Evolutionary conservation across 495 filamentous ascomycete genomes (phyloP).

Genomic region (Evansstolkia leycettana): DNA sequence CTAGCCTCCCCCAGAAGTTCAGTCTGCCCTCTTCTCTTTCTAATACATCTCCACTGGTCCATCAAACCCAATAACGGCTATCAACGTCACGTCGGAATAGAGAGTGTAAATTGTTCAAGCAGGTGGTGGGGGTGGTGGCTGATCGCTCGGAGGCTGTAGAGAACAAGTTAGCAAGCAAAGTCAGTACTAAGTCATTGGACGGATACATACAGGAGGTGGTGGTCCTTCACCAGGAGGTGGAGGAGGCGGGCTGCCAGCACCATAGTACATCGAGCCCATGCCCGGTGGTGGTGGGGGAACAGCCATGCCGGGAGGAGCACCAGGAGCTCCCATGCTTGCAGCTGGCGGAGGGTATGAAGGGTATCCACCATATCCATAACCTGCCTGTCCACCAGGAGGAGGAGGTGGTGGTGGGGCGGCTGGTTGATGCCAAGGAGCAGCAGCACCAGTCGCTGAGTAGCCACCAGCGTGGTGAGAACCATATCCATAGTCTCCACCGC

Average conservation of each 20-base stretch:
- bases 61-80: too few species aligned
- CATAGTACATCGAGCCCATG: constrained; percentile 54
- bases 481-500: constrained; percentile 31
- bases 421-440: constrained; percentile 62
- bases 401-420: constrained; percentile 37
- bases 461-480: constrained; percentile 15
- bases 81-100: too few species aligned
- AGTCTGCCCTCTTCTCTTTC: too few species aligned
- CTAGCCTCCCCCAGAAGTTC: too few species aligned
- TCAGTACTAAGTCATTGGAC: neutral
- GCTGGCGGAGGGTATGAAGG: constrained; percentile 40
- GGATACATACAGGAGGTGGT: constrained; percentile 45
- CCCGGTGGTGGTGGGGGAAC: constrained; percentile 61
- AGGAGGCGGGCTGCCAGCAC: constrained; percentile 43
- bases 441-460: constrained; percentile 36
- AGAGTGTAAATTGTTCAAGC: constrained; percentile 20
- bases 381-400: constrained; percentile 24
- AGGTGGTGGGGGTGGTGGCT: constrained; percentile 57
- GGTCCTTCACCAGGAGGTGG: constrained; percentile 48
- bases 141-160: constrained; percentile 53
- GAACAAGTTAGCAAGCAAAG: constrained; percentile 6
- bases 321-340: constrained; percentile 50
- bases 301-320: constrained; percentile 51
- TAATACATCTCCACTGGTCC: too few species aligned
- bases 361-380: constrained; percentile 44